Base-by-base conservation (phyloP, 2,329 filamentous ascomycete species). In the Arthrobotrys megalospora region DNA sequence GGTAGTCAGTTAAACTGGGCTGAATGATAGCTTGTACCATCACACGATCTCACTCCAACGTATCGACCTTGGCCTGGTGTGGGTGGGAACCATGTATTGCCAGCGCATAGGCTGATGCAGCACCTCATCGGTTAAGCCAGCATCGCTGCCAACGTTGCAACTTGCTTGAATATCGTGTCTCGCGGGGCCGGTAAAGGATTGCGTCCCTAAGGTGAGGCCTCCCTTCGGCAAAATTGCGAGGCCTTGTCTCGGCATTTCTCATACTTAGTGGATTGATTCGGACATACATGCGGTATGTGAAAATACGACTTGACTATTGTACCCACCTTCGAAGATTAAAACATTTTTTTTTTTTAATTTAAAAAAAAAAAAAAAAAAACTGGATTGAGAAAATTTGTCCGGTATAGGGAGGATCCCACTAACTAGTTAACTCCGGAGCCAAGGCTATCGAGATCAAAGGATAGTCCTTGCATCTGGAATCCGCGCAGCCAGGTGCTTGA, bases 21-120 rank as follows among this genome's bases (percentile, higher is more conserved):
- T 16, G 2, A 28, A 10, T 34, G 21, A 24, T 24, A 8, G 32
- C 12, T 41, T 41, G 14, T 58, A 11, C 34, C 52, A 58, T 41
- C 32, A 32, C 52, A n/a, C 32, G 32, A 41, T 41, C n/a, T 38
- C 10, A 21, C 14, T 19, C 19, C 34, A 1, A 14, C 11, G 8
- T 10, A 21, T 12, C n/a, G 12, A 58, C 19, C 11, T 58, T 14
- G 6, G 14, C 10, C 32, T 36, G 32, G 52, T 41, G 52, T 58
- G 34, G 32, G 52, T 58, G 32, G 34, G 12, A 19, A 41, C 34
- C 21, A 53, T 53, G 32, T 58, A 58, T n/a, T 36, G 52, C 32
- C 52, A 58, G 52, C 52, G 10, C 52, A 58, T 58, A 28, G 10
- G 8, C n/a, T 10, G 14, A 34, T 19, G 28, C 12, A 19, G 6